phyloP scores from a whole-genome alignment of 1,139 yeast species.

The Blastobotrys ciferrii region DNA sequence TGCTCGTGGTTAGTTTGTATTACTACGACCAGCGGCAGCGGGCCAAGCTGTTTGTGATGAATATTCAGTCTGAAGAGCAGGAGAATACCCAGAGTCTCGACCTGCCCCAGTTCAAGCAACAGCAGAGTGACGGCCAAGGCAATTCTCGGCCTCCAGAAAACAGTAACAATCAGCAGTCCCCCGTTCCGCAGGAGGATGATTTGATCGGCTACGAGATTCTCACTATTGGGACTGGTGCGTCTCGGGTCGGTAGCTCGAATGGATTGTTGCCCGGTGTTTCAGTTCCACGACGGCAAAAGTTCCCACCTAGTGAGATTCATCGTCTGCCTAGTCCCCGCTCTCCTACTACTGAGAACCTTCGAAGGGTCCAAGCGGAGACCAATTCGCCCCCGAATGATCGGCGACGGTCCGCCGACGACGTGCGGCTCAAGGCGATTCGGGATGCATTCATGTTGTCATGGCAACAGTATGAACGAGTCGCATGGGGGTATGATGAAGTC shows the following conservation, averaged over 20 bases:
- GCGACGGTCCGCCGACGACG: neutral
- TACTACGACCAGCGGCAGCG: constrained; percentile 1
- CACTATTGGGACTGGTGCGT: constrained; percentile 12
- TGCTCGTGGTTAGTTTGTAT: neutral
- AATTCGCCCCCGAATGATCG: constrained; percentile 16
- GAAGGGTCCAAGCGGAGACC: constrained; percentile 22
- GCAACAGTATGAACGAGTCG: constrained; percentile 56
- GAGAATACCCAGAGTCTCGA: neutral
- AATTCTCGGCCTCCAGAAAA: neutral
- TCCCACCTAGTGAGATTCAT: constrained; percentile 22
- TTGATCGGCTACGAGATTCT: constrained; percentile 9
- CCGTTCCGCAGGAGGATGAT: neutral
- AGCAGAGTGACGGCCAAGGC: neutral
- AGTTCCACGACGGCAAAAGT: constrained; percentile 28
- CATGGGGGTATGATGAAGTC: constrained; percentile 69
- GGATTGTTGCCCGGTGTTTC: constrained; percentile 11
- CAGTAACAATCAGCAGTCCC: neutral
- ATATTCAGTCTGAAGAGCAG: neutral
- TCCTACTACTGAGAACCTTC: neutral
- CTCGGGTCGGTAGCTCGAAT: constrained; percentile 6
- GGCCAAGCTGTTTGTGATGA: neutral
- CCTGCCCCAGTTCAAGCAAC: neutral
- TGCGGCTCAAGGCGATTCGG: constrained; percentile 47
- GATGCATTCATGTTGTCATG: constrained; percentile 56
- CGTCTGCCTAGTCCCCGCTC: constrained; percentile 11